Base-by-base conservation (phyloP, 257 asterid species). In the Ajuga chamaepitys region DNA sequence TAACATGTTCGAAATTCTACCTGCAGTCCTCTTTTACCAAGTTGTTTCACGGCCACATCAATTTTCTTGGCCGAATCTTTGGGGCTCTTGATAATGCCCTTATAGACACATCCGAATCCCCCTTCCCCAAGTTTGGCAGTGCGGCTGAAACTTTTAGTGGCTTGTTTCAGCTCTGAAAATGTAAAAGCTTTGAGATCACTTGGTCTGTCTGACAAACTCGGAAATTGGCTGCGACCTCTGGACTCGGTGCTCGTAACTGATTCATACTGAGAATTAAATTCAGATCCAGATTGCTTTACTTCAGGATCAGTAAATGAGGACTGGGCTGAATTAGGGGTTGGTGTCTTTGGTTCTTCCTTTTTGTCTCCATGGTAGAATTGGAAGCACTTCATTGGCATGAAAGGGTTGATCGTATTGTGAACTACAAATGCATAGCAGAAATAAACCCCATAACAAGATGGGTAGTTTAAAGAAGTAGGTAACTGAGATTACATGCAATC, bases 61-160 rank as follows among this genome's bases (percentile, higher is more conserved):
- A 83, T 53, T 74, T 75, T 90, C 71, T 73, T 69, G 42, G 78
- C 41, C 9, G 95, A 89, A 75, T 88, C 95, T 7, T 90, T 91
- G 12, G 78, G 46, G 71, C 69, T 67, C 75, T 76, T 86, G 25
- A 90, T 74, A 21, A 75, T 25, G 22, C 95, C 96, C 81, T 76
- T 83, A 70, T 48, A 94, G 32, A 94, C 99, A 75, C 89, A 85
- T 17, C 99, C 97, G 75, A 94, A 94, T 35, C 99, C 99, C 45
- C 99, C 99, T 76, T 94, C 99, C n/a, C 99, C 99, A 0, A 94
- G 91, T 80, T 86, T 88, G 37, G 85, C 54, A 17, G 87, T 80
- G 34, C 85, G 90, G 50, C 85, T 79, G 70, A 94, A 94, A 66
- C 81, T 88, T 64, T 77, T 90, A 0, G 99, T 90, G 0, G 83